Base-by-base conservation (phyloP, 164 flowering plant species). In the Vitis labrusca region DNA sequence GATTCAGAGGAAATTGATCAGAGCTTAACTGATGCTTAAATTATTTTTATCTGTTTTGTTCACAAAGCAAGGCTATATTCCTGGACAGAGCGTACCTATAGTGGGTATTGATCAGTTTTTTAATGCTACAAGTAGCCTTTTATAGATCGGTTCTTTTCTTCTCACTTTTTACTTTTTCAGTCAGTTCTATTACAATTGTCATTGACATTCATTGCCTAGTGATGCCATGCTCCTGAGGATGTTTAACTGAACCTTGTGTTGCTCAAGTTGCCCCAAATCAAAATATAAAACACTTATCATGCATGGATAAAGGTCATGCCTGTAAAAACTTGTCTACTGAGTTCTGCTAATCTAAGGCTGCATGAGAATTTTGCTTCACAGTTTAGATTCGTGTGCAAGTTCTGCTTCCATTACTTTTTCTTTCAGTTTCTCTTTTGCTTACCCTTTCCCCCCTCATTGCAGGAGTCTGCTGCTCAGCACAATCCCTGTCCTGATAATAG, bases 391-490 rank as follows among this genome's bases (percentile, higher is more conserved):
- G 2, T 23, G 27, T 23, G 27, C 27, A 23, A 23, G 2, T 23
- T 23, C 27, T 23, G 27, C 27, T 65, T 13, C 16, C 19, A 27
- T 47, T 14, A 10, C 11, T 10, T 14, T 55, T 23, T 0, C 27
- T 53, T 57, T 12, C 61, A 59, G 17, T 23, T 47, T 6, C 10
- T 19, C 10, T 55, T 19, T 63, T 5, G 3, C 62, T 53, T 59
- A 30, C 32, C 29, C 1, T 27, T 19, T 9, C 19, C 4, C 3
- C 32, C 15, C 1, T 30, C 10, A 61, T 69, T 81, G 79, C 89
- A 95, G 98, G 93, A 72, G 63, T 44, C 73, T 95, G 71, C 82
- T 95, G 70, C 93, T 95, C 23, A 50, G 71, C 19, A 95, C 99
- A 15, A 85, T 93, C 50, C 98, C 99, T 8, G 69, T 91, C 48